These are phyloP conservation scores for Nicotiana knightiana DNA, from an alignment of 257 asterid species.

Conservation along the genomic window DNA sequence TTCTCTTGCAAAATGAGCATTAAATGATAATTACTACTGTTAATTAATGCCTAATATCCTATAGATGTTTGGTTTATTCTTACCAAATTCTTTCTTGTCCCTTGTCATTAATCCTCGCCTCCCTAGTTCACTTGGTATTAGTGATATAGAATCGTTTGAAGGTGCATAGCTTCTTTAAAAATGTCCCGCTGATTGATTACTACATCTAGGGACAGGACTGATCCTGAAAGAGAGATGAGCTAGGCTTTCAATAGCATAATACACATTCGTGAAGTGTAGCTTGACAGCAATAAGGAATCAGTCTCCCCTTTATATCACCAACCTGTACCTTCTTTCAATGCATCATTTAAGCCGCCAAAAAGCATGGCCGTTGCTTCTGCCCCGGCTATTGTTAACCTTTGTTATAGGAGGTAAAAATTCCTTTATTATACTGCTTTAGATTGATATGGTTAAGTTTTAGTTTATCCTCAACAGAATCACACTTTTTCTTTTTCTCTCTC, in stretches of 20 bases:
- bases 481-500: too few species aligned
- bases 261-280: too few species aligned
- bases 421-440: neutral
- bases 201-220: fast-evolving
- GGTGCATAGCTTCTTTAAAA: too few species aligned
- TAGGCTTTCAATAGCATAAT: too few species aligned
- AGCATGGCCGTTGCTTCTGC: too few species aligned
- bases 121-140: neutral
- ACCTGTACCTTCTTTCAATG: too few species aligned
- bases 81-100: neutral
- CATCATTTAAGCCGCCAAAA: neutral
- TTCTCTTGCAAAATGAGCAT: neutral
- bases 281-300: too few species aligned
- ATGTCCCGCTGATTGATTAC: too few species aligned
- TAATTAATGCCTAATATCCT: neutral
- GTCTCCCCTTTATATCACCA: too few species aligned
- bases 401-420: neutral
- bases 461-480: neutral
- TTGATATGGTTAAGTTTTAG: neutral
- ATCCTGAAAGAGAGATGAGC: too few species aligned
- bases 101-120: neutral
- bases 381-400: too few species aligned
- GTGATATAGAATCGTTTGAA: too few species aligned
- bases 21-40: neutral
- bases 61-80: neutral